Conservation (phyloP, 1,284 basidiomycete species). For the Rhodotorula sp. region DNA sequence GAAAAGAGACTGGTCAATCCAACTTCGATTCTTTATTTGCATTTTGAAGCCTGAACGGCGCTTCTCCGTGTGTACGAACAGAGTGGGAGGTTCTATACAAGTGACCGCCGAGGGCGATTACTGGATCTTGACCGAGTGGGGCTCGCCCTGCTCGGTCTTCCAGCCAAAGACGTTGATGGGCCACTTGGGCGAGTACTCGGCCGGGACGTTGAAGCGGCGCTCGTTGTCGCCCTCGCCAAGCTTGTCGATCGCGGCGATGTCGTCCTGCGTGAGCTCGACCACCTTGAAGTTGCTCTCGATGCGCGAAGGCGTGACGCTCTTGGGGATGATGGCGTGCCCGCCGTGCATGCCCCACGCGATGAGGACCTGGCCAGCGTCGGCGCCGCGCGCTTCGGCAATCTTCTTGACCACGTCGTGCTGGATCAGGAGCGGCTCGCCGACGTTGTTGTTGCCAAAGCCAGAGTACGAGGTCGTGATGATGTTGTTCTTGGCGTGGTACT, state of each 20-base stretch:
- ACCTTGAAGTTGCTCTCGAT: constrained; percentile 51
- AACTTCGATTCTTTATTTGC: too few relatives aligned
- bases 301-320: constrained; percentile 50
- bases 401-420: constrained; percentile 48
- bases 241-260: constrained; percentile 47
- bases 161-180: constrained; percentile 69
- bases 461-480: constrained; percentile 17
- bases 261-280: constrained; percentile 48
- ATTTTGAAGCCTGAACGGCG: too few relatives aligned
- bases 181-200: constrained; percentile 62
- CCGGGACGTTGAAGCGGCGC: constrained; percentile 47
- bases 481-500: constrained; percentile 41
- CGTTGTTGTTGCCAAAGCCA: constrained; percentile 51
- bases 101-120: not conserved
- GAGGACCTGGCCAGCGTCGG: constrained; percentile 36
- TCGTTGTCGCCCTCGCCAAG: constrained; percentile 38
- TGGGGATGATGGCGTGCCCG: constrained; percentile 52
- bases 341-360: constrained; percentile 53
- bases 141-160: constrained; percentile 60
- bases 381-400: constrained; percentile 48
- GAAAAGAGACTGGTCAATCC: too few relatives aligned
- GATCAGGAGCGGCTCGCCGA: constrained; percentile 41
- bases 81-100: too few relatives aligned
- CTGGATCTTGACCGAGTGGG: constrained; percentile 49
- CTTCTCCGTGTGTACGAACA: too few relatives aligned